These are phyloP conservation scores for Tricholoma bakamatsutake DNA, from an alignment of 768 basidiomycete species.

Conservation along the genomic window DNA sequence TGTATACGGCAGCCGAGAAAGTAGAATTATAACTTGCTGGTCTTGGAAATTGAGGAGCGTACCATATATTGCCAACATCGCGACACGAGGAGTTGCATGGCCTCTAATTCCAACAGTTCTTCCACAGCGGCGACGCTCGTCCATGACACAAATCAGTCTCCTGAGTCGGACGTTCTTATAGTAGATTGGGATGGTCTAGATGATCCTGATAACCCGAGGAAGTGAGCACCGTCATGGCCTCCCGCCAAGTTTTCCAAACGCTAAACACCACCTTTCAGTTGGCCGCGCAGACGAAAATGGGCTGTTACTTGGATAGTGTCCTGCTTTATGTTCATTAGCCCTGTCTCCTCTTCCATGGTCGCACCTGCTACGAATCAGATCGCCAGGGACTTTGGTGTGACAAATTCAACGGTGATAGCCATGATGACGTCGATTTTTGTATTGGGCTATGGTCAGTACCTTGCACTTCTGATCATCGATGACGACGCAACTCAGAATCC, in stretches of 20 bases:
- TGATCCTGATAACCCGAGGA: constrained; percentile 54
- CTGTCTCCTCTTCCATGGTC: constrained; percentile 69
- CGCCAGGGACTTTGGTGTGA: constrained; percentile 49
- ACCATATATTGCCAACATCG: too few species aligned
- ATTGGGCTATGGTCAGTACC: constrained; percentile 47
- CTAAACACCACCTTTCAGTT: constrained; percentile 28
- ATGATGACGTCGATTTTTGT: constrained; percentile 54
- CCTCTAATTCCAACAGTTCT: too few species aligned
- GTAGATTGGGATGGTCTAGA: constrained; percentile 62
- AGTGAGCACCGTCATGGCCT: constrained; percentile 27
- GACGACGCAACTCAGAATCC: not conserved
- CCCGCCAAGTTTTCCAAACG: not conserved
- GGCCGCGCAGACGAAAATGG: constrained; percentile 58
- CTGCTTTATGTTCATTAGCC: constrained; percentile 60
- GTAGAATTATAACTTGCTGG: too few species aligned
- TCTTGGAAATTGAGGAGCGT: too few species aligned
- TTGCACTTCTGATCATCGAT: not conserved
- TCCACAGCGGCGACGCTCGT: not conserved
- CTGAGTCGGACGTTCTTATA: constrained; percentile 18
- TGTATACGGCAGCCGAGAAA: too few species aligned
- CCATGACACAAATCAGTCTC: not conserved
- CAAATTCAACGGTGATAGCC: constrained; percentile 38
- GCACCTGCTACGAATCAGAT: constrained; percentile 56
- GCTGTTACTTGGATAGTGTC: constrained; percentile 59
- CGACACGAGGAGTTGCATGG: too few species aligned